A percentile compares a stretch with the other conserved stretches of the same genome.
phyloP scores from a whole-genome alignment of 345 rosid species.

The Gossypium rotundifolium region DNA sequence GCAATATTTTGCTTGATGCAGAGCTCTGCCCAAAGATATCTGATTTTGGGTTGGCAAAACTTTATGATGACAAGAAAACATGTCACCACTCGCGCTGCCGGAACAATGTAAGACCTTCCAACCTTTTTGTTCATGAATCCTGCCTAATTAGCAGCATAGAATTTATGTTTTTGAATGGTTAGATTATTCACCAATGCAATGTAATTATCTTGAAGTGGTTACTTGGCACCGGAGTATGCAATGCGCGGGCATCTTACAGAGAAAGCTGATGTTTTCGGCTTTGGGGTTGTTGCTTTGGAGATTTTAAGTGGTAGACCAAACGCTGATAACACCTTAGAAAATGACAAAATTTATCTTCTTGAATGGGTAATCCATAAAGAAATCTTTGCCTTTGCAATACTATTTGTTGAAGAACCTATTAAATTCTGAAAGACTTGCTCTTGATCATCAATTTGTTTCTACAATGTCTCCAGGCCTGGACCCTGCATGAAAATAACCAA shows the following conservation, averaged over 20 bases:
- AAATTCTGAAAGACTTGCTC: background rate
- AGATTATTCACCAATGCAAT: background rate
- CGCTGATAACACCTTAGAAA: conserved; percentile 37
- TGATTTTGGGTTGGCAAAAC: conserved; percentile 60
- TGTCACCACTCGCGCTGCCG: conserved; percentile 52
- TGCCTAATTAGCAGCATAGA: background rate
- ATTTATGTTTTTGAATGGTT: background rate
- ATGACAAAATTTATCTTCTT: conserved; percentile 54
- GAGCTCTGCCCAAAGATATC: conserved; percentile 48
- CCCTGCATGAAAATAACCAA: conserved; percentile 36
- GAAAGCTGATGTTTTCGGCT: conserved; percentile 64
- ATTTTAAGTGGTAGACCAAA: conserved; percentile 58
- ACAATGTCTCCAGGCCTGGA: conserved; percentile 43
- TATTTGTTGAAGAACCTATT: background rate
- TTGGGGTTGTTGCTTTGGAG: conserved; percentile 59
- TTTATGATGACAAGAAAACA: conserved; percentile 47
- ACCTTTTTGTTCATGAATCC: background rate
- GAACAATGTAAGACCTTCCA: conserved; percentile 36
- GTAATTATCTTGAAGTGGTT: conserved; percentile 33
- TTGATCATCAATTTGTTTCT: background rate
- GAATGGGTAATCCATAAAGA: conserved; percentile 46
- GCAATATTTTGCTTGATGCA: conserved; percentile 47
- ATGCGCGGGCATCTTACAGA: conserved; percentile 71
- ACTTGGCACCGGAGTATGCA: conserved; percentile 68
- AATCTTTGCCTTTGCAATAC: background rate